These are phyloP conservation scores for Colletotrichum sidae DNA, from an alignment of 2,329 filamentous ascomycete genomes.

Conservation along the genomic window DNA sequence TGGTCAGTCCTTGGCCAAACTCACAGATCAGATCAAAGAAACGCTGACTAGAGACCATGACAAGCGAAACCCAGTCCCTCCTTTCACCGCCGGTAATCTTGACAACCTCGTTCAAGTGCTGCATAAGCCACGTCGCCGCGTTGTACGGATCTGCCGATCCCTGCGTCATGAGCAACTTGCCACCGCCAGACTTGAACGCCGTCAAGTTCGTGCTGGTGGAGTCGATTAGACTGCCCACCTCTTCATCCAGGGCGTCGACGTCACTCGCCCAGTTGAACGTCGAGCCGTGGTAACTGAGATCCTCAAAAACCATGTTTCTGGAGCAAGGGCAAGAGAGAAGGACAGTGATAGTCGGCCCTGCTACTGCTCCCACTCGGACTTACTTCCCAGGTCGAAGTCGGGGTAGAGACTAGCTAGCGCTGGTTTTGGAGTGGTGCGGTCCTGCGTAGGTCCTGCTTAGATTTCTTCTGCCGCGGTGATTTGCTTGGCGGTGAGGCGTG, in stretches of 20 bases:
- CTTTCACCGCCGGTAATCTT: conserved; percentile 39
- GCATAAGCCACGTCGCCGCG: conserved; percentile 24
- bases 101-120: conserved; percentile 43
- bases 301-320: conserved; percentile 30
- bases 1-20: neutral
- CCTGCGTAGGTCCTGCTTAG: neutral
- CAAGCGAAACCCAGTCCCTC: conserved; percentile 13
- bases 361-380: conserved; percentile 23
- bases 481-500: conserved; percentile 3
- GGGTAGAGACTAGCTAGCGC: neutral
- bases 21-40: neutral
- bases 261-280: conserved; percentile 19
- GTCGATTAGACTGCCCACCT: conserved; percentile 22
- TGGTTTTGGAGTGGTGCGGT: neutral
- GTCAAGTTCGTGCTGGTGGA: conserved; percentile 21
- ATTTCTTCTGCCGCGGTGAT: neutral
- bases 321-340: conserved; percentile 25
- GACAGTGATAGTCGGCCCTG: conserved; percentile 19
- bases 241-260: conserved; percentile 16
- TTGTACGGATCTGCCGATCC: conserved; percentile 22
- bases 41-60: conserved; percentile 9
- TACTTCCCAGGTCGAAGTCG: conserved; percentile 10
- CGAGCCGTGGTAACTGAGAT: conserved; percentile 18
- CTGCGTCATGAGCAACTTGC: conserved; percentile 17
- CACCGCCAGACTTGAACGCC: conserved; percentile 7